These are phyloP conservation scores for Paraconiothyrium sp. DNA, from an alignment of 2,329 filamentous ascomycete genomes.

Conservation along the genomic window DNA sequence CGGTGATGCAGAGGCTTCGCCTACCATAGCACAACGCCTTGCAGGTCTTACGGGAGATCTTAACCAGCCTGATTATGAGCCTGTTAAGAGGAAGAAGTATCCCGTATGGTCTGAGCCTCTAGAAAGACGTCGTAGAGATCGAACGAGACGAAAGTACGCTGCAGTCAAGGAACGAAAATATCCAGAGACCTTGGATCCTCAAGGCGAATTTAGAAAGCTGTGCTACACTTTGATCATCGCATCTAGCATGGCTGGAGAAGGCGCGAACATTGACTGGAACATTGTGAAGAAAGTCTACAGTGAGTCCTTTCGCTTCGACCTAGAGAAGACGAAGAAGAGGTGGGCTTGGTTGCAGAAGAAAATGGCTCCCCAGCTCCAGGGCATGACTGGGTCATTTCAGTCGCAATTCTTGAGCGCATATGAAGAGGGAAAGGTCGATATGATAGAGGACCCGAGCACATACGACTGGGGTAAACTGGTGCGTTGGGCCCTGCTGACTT, in stretches of 20 bases:
- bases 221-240: constrained; percentile 43
- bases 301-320: constrained; percentile 46
- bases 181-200: constrained; percentile 27
- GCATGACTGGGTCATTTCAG: constrained; percentile 71
- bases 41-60: constrained; percentile 46
- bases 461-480: constrained; percentile 76
- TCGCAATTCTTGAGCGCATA: constrained; percentile 73
- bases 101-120: constrained; percentile 24
- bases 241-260: constrained; percentile 47
- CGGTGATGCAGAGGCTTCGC: constrained; percentile 23
- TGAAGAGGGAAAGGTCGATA: constrained; percentile 66
- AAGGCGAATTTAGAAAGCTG: constrained; percentile 43
- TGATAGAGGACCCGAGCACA: constrained; percentile 67
- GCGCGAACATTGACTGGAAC: constrained; percentile 52
- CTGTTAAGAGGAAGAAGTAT: constrained; percentile 26
- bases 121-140: constrained; percentile 17
- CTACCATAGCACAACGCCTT: constrained; percentile 46
- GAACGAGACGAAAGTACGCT: constrained; percentile 18
- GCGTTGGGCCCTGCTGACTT: constrained; percentile 69
- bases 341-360: constrained; percentile 50
- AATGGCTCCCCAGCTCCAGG: constrained; percentile 59
- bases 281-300: constrained; percentile 53
- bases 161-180: constrained; percentile 27
- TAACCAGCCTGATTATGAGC: constrained; percentile 38
- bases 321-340: constrained; percentile 45